Base-by-base conservation (phyloP, 1,284 basidiomycete genomes). In the Ustilago vetiveriae region DNA sequence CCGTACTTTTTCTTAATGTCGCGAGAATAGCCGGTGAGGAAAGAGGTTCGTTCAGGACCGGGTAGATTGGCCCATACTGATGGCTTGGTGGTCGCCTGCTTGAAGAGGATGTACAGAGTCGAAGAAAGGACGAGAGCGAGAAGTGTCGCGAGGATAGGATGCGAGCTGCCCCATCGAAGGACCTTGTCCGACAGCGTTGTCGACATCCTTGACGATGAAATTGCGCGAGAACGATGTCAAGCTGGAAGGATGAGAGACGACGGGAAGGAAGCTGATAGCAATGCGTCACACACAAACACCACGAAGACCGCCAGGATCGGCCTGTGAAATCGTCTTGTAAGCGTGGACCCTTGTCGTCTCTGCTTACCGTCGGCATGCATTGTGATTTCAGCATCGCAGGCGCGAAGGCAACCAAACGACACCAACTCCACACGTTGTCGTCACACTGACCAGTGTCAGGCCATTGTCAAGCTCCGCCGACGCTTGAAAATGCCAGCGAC, bases 11-110 rank as follows among this genome's bases (percentile, higher is more conserved):
- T 69, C 29, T 47, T 65, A 11, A 26, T 1, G 13, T 70, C 55
- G 41, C 53, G 52, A 6, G 49, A 33, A 38, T 54, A 65, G 38
- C 67, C 67, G 22, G 50, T 19, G 1, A 59, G 36, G 42, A 48
- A 70, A 1, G 67, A 70, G n/a, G 53, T 35, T 13, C 67, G 48
- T 4, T 54, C n/a, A 1, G 67, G 67, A 5, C 62, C 67, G 0
- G 67, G 67, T 4, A 70, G 27, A 24, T 45, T 43, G 16, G 62
- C 53, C 67, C 62, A 70, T 6, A 63, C 53, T 3, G 62, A 62
- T 11, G 67, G 60, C 11, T 55, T 59, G 14, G 35, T 29, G 3
- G 50, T 42, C 4, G 59, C 55, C n/a, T 30, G 46, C 21, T 62
- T 60, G 29, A 32, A 36, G 3, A 30, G 23, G 24, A 70, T 32